These are phyloP conservation scores for Xylaria hypoxylon DNA, from an alignment of 2,329 filamentous ascomycete species.

Conservation along the genomic window DNA sequence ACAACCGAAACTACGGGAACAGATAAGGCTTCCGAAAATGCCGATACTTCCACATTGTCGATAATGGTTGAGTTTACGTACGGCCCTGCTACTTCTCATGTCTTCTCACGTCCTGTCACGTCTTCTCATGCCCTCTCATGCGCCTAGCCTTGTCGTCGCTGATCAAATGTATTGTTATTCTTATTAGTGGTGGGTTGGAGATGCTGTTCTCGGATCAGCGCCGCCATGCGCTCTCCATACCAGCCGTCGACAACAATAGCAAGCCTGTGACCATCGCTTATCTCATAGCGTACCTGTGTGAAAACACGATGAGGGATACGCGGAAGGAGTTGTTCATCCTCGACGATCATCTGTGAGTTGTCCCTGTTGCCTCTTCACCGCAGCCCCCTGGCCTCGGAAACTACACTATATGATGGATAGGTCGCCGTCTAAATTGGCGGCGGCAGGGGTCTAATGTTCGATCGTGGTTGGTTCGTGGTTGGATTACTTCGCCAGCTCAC, in stretches of 20 bases:
- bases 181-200: slow-evolving; percentile 84
- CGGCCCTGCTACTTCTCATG: slow-evolving; percentile 45
- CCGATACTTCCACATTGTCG: slow-evolving; percentile 54
- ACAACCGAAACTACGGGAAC: slow-evolving; percentile 25
- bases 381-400: slow-evolving; percentile 6
- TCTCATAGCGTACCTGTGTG: slow-evolving; percentile 82
- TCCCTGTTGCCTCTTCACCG: slow-evolving; percentile 18
- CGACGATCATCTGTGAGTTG: slow-evolving; percentile 84
- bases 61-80: slow-evolving; percentile 73
- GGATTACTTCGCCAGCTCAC: slow-evolving; percentile 35
- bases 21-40: slow-evolving; percentile 16
- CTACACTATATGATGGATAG: slow-evolving; percentile 11
- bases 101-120: too few species aligned
- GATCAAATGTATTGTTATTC: neutral
- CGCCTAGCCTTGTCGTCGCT: slow-evolving; percentile 19
- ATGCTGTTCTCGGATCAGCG: slow-evolving; percentile 90
- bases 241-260: slow-evolving; percentile 69
- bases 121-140: slow-evolving; percentile 6
- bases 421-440: slow-evolving; percentile 14
- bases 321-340: slow-evolving; percentile 91
- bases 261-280: slow-evolving; percentile 75
- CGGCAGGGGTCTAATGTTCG: slow-evolving; percentile 14
- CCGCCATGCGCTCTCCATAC: slow-evolving; percentile 77
- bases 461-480: slow-evolving; percentile 12
- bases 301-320: slow-evolving; percentile 84